Evolutionary conservation across 345 rosid species (phyloP), one percentile per base, ranked within the genome.

Genomic region (Excoecaria agallocha): DNA sequence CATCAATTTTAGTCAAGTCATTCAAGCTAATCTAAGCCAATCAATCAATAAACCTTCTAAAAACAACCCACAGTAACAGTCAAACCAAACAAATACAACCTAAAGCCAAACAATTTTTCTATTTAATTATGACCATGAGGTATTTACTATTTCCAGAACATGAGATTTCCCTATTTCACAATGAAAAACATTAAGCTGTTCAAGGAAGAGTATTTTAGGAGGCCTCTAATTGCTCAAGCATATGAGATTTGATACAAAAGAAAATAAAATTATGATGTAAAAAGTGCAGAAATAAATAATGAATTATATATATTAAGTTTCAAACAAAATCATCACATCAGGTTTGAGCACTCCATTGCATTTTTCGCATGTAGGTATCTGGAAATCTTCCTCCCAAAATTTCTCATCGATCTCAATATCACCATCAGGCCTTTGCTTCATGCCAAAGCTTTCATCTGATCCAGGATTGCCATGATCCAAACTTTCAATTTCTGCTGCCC

Each of bases 391-490:
- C 85, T 92, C 97, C 97, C 97, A 94, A 79, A 90, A 92, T 87
- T 89, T 92, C 82, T 90, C 97, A 22, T 94, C 93, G 59, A 94
- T 91, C 92, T 92, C 97, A 63, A 92, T 91, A 85, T 94, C 98
- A 64, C 97, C 97, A 77, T 89, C 97, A 66, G 97, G 98, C 74
- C 97, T 90, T 83, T 92, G 97, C 83, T 87, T 91, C 98, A 92
- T 94, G 79, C 98, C 97, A 81, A 94, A 92, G 87, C 89, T 90
- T 86, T 90, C 86, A 76, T 92, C 97, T 39, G 97, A 92, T 55
- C 93, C 93, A 63, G 95, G 89, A 62, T 49, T 84, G 17, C 91
- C 94, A 80, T 83, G 66, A 78, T 88, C 95, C 77, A 94, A 78
- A 79, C 86, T 92, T 72, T 92, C 98, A 81, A 94, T 83, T 67